Evolutionary conservation across 2,329 filamentous ascomycete species (phyloP).

Genomic region (Arthrinium phaeospermum): DNA sequence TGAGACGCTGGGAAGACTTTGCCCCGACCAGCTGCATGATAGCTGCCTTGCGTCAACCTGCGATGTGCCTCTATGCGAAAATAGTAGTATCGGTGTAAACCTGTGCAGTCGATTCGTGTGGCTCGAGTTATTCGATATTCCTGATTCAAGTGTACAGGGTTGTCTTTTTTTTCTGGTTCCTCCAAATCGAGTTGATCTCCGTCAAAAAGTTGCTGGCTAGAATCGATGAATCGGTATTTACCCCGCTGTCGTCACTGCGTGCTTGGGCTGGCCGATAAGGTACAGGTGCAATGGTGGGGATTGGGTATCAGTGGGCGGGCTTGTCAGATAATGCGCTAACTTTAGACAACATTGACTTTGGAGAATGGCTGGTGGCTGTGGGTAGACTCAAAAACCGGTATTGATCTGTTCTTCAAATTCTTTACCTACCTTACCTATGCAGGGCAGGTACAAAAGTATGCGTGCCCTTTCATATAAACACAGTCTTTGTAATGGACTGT

Average conservation of each 20-base stretch:
- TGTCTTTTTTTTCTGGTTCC: neutral
- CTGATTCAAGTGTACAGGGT: neutral
- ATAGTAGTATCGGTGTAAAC: neutral
- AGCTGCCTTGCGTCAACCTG: neutral
- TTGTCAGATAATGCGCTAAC: neutral
- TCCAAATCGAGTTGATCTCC: neutral
- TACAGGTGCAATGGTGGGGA: neutral
- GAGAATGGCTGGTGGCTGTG: neutral
- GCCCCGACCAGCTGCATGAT: conserved; percentile 46
- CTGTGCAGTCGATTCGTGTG: neutral
- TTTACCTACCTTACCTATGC: no score
- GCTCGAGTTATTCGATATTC: neutral
- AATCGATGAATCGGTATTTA: neutral
- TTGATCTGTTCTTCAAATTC: neutral
- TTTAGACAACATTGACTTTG: neutral
- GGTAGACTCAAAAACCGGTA: neutral
- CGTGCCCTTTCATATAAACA: neutral
- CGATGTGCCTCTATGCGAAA: neutral
- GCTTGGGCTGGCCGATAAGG: neutral
- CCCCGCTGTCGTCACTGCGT: conserved; percentile 19
- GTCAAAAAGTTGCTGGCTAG: conserved; percentile 1
- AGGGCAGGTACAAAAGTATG: no score
- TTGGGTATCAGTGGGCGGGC: neutral
- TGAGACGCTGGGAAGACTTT: conserved; percentile 44
- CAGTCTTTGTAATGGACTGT: neutral